These are phyloP conservation scores for Hyphopichia wangnamkhiaoensis DNA, from an alignment of 1,139 yeast species.

Conservation along the genomic window DNA sequence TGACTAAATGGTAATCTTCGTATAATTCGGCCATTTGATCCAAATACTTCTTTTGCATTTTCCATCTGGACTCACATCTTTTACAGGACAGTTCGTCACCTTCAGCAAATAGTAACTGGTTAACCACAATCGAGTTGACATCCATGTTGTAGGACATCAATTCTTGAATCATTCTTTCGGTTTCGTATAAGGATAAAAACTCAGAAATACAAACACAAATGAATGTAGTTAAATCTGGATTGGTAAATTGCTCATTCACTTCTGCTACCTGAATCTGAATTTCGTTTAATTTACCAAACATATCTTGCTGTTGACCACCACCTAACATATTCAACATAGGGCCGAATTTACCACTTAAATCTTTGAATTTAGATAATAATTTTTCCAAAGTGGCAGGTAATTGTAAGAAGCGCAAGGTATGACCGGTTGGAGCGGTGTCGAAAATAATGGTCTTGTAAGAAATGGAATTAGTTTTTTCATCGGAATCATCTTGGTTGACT, in stretches of 20 bases:
- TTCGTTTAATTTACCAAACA: slow-evolving; percentile 78
- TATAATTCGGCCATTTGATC: slow-evolving; percentile 94
- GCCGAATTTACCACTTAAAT: slow-evolving; percentile 82
- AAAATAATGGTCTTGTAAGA: slow-evolving; percentile 84
- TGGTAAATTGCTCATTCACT: slow-evolving; percentile 91
- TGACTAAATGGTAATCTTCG: slow-evolving; percentile 91
- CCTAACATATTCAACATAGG: slow-evolving; percentile 83
- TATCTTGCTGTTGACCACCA: slow-evolving; percentile 74
- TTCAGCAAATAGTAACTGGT: slow-evolving; percentile 86
- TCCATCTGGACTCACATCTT: slow-evolving; percentile 90
- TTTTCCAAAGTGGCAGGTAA: slow-evolving; percentile 90
- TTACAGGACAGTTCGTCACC: slow-evolving; percentile 69
- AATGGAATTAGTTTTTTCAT: slow-evolving; percentile 22
- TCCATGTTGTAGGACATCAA: slow-evolving; percentile 93
- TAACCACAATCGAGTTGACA: slow-evolving; percentile 92
- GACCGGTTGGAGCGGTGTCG: slow-evolving; percentile 99
- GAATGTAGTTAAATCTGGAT: slow-evolving; percentile 94
- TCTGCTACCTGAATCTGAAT: slow-evolving; percentile 81
- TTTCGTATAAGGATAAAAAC: slow-evolving; percentile 90
- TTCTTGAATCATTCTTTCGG: slow-evolving; percentile 97
- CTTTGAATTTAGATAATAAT: slow-evolving; percentile 82
- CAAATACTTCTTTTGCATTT: slow-evolving; percentile 92
- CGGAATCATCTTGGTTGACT: slow-evolving; percentile 15
- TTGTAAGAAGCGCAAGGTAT: slow-evolving; percentile 90
- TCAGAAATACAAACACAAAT: slow-evolving; percentile 97